These are phyloP conservation scores for Primulina eburnea DNA, from an alignment of 257 asterid genomes.

Conservation along the genomic window DNA sequence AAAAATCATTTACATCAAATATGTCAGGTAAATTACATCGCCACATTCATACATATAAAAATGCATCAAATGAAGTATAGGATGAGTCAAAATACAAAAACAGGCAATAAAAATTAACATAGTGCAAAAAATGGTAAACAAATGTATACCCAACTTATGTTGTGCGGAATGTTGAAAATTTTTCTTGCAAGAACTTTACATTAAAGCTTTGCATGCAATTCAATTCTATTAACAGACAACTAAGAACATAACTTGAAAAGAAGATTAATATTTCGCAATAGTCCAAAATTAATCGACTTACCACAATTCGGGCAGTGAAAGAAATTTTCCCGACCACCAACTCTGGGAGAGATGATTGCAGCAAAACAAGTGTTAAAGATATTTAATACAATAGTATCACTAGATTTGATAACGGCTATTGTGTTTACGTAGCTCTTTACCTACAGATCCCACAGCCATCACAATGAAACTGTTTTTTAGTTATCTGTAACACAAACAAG, in stretches of 20 bases:
- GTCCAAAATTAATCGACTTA: constrained; percentile 29
- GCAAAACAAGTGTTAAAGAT: constrained; percentile 12
- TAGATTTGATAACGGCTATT: not conserved
- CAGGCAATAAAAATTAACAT: not conserved
- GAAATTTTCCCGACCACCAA: constrained; percentile 82
- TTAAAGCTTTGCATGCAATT: constrained; percentile 1
- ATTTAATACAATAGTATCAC: not conserved
- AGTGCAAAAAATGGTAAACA: too few species aligned
- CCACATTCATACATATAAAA: not conserved
- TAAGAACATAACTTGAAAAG: not conserved
- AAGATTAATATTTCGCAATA: constrained; percentile 17
- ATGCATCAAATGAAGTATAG: not conserved
- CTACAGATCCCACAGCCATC: constrained; percentile 93
- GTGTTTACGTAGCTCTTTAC: constrained; percentile 35
- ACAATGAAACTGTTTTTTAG: constrained; percentile 77
- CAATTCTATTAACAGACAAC: not conserved
- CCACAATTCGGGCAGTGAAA: constrained; percentile 93
- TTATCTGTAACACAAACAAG: constrained; percentile 44
- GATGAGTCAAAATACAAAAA: not conserved
- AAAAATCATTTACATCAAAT: not conserved
- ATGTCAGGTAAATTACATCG: not conserved
- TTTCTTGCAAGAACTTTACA: not conserved
- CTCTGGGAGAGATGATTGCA: constrained; percentile 48
- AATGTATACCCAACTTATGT: too few species aligned
- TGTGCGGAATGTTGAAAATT: too few species aligned